phyloP scores from a whole-genome alignment of 768 basidiomycete species.

The Mycena filopes region DNA sequence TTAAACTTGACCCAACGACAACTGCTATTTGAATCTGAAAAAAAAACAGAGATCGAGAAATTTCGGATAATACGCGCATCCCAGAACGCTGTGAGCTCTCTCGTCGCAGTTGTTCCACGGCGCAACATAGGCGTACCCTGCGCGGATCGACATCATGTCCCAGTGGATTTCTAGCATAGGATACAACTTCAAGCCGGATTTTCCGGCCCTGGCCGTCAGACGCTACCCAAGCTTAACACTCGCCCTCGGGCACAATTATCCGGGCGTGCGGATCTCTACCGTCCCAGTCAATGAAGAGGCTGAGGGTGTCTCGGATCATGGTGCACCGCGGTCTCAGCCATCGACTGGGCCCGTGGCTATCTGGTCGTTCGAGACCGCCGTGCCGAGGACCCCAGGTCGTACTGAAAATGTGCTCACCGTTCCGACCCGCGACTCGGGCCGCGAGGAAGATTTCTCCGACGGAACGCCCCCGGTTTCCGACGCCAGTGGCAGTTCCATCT shows the following conservation, averaged over 20 bases:
- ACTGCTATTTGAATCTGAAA: background rate
- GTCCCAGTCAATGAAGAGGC: background rate
- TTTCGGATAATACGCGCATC: background rate
- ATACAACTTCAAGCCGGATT: constrained; percentile 4
- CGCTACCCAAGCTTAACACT: constrained; percentile 20
- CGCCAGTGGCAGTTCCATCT: constrained; percentile 10
- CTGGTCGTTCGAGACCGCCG: background rate
- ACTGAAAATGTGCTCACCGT: no score
- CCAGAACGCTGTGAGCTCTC: background rate
- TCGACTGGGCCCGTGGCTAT: background rate
- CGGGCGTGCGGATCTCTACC: background rate
- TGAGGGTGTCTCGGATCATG: background rate
- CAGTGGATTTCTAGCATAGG: background rate
- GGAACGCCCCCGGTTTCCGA: background rate
- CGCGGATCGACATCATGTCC: background rate
- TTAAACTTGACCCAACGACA: background rate
- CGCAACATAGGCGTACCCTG: no score
- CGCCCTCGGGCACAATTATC: constrained; percentile 16
- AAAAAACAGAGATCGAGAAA: background rate
- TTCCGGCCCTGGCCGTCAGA: background rate
- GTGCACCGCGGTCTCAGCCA: background rate
- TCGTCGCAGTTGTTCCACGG: no score
- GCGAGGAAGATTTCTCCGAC: background rate
- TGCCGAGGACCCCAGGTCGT: background rate
- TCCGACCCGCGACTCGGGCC: no score